Base-by-base conservation (phyloP, 2,329 filamentous ascomycete species). In the Diaporthe ilicicola region DNA sequence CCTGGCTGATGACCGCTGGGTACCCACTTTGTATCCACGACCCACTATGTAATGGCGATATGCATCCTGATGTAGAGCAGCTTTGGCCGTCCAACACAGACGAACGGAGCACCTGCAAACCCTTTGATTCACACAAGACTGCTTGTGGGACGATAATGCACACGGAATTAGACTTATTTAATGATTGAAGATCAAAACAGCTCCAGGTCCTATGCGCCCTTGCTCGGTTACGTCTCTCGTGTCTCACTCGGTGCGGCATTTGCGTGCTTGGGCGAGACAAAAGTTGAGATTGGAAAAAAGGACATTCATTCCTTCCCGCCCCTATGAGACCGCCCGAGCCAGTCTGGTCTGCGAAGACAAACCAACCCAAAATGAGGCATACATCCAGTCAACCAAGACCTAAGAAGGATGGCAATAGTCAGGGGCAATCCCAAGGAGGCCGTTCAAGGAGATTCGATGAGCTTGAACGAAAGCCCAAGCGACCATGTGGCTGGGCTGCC, bases 1-100 rank as follows among this genome's bases (percentile, higher is more conserved):
- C 79, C 78, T 46, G 55, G 44, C 51, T 56, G 64, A 50, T 72
- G 48, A 48, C n/a, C 39, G 29, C n/a, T 22, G 15, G 9, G 32
- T n/a, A 42, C 17, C 5, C 15, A 10, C 19, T 48, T 17, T 61
- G 17, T 2, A 24, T 34, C 2, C 10, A 13, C 59, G 9, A 48
- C 10, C 19, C 10, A 34, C 15, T 17, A 32, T 62, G 10, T 48
- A 29, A 62, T 19, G 27, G 12, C 56, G 27, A 17, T 13, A 44
- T 34, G 56, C 42, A 34, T n/a, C 10, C 42, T 42, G 32, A 29
- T 15, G 27, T 32, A 22, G 19, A 9, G 56, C 24, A n/a, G 39
- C 10, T 61, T 32, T 32, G 39, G 56, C 39, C 32, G 27, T 39
- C 24, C 39, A 12, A 37, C 17, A 46, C 7, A 27, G 27, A 32